Percentiles rank a stretch among this genome's conserved stretches.
Conservation (phyloP, 768 basidiomycete species). For the Boletellus ananas region DNA sequence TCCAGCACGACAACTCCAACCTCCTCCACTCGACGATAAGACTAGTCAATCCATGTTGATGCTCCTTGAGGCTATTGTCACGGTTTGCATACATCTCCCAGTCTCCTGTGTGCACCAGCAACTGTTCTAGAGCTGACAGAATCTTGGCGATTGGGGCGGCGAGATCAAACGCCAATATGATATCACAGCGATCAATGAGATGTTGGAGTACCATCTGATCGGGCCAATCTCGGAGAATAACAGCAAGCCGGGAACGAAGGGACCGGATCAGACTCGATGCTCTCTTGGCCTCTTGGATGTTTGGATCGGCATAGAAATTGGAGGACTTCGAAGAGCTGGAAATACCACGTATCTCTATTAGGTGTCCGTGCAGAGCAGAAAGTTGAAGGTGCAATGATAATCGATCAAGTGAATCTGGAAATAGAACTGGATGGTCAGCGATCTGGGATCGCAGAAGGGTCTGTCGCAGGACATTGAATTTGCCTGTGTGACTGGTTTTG, state of each 20-base stretch:
- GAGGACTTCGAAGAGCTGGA: constrained; percentile 32
- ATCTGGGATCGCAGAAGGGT: constrained; percentile 34
- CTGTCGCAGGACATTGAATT: constrained; percentile 35
- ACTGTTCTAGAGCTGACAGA: constrained; percentile 77
- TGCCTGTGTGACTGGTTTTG: neutral
- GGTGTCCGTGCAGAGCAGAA: constrained; percentile 41
- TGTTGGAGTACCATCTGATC: constrained; percentile 97
- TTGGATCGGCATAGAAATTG: constrained; percentile 82
- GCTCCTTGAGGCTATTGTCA: constrained; percentile 71
- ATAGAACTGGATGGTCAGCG: constrained; percentile 23
- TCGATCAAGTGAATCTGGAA: constrained; percentile 47
- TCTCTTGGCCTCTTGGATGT: constrained; percentile 66
- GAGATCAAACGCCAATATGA: constrained; percentile 57
- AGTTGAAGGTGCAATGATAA: constrained; percentile 52
- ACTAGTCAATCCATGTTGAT: constrained; percentile 61
- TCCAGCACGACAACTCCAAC: constrained; percentile 87
- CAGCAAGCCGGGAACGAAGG: constrained; percentile 50
- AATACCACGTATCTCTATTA: constrained; percentile 30
- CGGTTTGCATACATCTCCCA: constrained; percentile 97
- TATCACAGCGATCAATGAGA: constrained; percentile 65
- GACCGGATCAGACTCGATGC: constrained; percentile 47
- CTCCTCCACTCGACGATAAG: constrained; percentile 90
- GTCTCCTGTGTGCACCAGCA: constrained; percentile 84
- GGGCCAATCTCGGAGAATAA: constrained; percentile 79
- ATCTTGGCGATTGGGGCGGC: constrained; percentile 77